phyloP scores from a whole-genome alignment of 164 flowering plant genomes.

The Magnolia officinalis region DNA sequence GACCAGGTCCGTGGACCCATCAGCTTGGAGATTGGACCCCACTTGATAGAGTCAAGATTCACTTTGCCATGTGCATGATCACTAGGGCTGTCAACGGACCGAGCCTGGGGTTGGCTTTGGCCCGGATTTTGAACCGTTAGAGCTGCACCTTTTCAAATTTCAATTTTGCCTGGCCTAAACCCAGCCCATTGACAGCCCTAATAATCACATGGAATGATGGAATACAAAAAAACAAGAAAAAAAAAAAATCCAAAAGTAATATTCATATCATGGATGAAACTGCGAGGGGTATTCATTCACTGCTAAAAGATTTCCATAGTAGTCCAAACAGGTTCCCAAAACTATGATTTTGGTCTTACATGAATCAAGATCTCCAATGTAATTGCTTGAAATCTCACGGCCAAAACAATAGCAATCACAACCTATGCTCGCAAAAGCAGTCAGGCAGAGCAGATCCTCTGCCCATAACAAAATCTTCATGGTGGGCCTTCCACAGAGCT shows the following conservation, averaged over 20 bases:
- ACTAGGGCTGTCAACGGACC: too few relatives aligned
- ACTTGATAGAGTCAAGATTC: too few relatives aligned
- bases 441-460: slow-evolving; percentile 90
- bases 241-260: neutral
- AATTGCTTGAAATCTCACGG: neutral
- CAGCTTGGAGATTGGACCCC: too few relatives aligned
- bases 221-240: too few relatives aligned
- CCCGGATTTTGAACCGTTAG: too few relatives aligned
- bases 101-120: too few relatives aligned
- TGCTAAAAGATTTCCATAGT: neutral
- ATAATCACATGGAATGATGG: too few relatives aligned
- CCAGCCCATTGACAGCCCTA: too few relatives aligned
- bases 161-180: too few relatives aligned
- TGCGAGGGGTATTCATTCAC: neutral
- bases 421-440: slow-evolving; percentile 83
- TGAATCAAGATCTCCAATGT: neutral
- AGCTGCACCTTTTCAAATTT: too few relatives aligned
- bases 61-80: too few relatives aligned
- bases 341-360: neutral
- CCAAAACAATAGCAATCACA: slow-evolving; percentile 26
- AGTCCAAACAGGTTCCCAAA: neutral
- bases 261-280: neutral
- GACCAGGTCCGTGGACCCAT: too few relatives aligned
- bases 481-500: slow-evolving; percentile 70
- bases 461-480: slow-evolving; percentile 68